Percentiles rank a stretch among this genome's conserved stretches.
phyloP scores from a whole-genome alignment of 495 filamentous ascomycete species.

The Chaetomidium leptoderma region DNA sequence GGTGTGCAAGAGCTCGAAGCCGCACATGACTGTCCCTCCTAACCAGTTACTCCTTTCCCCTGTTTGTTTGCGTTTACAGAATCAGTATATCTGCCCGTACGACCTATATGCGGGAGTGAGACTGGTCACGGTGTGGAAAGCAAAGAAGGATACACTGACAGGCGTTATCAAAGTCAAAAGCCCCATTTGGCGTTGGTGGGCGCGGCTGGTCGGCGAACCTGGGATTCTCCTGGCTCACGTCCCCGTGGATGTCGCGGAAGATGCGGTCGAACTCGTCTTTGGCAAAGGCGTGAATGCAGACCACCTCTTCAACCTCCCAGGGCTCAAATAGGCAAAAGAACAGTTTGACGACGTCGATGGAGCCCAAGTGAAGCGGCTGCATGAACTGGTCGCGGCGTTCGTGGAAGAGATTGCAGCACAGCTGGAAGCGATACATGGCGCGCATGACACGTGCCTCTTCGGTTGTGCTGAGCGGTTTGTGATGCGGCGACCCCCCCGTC shows the following conservation, averaged over 20 bases:
- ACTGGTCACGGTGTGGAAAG: neutral
- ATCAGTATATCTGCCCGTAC: neutral
- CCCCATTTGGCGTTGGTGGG: neutral
- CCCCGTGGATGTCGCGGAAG: neutral
- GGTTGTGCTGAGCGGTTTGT: neutral
- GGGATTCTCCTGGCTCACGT: neutral
- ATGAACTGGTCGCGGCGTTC: neutral
- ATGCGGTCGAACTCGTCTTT: neutral
- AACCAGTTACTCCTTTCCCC: neutral
- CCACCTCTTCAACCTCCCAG: slow-evolving; percentile 1
- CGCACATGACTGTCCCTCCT: neutral
- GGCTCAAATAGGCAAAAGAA: neutral
- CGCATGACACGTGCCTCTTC: neutral
- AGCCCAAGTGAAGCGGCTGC: neutral
- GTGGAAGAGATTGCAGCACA: neutral
- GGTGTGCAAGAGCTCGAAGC: neutral
- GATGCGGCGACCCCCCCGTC: neutral
- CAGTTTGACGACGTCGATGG: neutral
- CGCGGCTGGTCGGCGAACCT: neutral
- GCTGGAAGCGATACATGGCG: slow-evolving; percentile 9
- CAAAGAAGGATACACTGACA: neutral
- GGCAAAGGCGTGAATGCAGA: neutral
- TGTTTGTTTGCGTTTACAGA: neutral
- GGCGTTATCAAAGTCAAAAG: neutral
- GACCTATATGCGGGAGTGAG: neutral